Evolutionary conservation across 306 rosid species (phyloP).

Genomic region (Cajanus cajan): DNA sequence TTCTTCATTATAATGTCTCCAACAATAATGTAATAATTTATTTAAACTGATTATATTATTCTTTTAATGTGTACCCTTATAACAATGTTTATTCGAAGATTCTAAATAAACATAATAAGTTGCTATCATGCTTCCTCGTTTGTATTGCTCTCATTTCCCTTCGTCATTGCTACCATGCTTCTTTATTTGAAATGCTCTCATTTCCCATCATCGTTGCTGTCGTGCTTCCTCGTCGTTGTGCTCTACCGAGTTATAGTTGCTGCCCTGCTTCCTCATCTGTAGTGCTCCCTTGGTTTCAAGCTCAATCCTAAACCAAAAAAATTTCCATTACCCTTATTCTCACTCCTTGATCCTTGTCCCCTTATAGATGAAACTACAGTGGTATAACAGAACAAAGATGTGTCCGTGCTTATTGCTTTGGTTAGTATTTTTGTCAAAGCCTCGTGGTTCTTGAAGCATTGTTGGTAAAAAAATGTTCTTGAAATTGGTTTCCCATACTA

Average conservation of each 20-base stretch:
- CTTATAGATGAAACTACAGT: slow-evolving; percentile 52
- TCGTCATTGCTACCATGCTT: no score
- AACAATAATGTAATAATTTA: not conserved
- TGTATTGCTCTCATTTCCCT: no score
- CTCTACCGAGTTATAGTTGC: no score
- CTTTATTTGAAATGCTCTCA: no score
- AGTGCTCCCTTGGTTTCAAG: slow-evolving; percentile 30
- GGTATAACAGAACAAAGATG: slow-evolving; percentile 42
- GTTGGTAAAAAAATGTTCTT: slow-evolving; percentile 35
- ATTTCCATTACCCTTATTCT: slow-evolving; percentile 26
- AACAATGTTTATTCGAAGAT: not conserved
- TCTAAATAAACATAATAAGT: not conserved
- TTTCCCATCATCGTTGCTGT: no score
- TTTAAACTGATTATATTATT: not conserved
- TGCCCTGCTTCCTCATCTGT: no score
- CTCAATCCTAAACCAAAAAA: slow-evolving; percentile 32
- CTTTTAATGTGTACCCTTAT: no score
- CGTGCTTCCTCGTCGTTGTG: no score
- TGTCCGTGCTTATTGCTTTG: slow-evolving; percentile 51
- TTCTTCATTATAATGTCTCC: not conserved
- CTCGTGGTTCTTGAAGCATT: slow-evolving; percentile 36
- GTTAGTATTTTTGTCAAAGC: slow-evolving; percentile 45
- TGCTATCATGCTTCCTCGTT: no score
- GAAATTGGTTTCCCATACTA: slow-evolving; percentile 29
- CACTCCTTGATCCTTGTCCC: slow-evolving; percentile 24